Percentiles rank a stretch among this genome's conserved stretches.
Evolutionary conservation across 306 rosid genomes (phyloP).

Genomic region (Styphnolobium japonicum): DNA sequence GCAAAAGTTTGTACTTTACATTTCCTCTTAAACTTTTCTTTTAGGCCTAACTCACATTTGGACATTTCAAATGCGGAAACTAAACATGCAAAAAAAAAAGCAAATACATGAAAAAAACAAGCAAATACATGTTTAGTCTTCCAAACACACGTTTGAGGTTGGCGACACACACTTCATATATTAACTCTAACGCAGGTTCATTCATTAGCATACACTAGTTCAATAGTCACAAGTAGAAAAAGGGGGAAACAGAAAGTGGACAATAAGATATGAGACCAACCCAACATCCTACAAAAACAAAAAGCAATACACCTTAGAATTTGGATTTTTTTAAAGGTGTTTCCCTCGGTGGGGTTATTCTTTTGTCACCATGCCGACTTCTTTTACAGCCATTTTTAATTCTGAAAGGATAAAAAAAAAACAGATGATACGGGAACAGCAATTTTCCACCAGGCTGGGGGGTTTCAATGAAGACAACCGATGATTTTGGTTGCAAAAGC

Average conservation of each 20-base stretch:
- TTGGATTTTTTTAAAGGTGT: not conserved
- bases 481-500: slow-evolving; percentile 29
- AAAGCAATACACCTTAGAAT: slow-evolving; percentile 17
- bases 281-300: not conserved
- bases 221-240: slow-evolving; percentile 27
- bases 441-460: slow-evolving; percentile 33
- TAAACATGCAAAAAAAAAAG: no score
- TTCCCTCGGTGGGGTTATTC: slow-evolving; percentile 6
- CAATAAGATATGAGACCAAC: not conserved
- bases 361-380: slow-evolving; percentile 34
- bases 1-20: no score
- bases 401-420: not conserved
- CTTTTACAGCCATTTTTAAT: slow-evolving; percentile 13
- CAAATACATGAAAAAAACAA: no score
- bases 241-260: not conserved
- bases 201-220: not conserved
- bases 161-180: no score
- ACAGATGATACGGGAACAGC: not conserved
- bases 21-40: no score
- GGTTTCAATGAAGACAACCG: slow-evolving; percentile 33
- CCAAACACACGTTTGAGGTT: no score
- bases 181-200: not conserved
- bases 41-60: no score
- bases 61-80: no score
- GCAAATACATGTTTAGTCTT: no score